Conservation (phyloP, 169 alveolate genomes). For the Plasmodium sp. region DNA sequence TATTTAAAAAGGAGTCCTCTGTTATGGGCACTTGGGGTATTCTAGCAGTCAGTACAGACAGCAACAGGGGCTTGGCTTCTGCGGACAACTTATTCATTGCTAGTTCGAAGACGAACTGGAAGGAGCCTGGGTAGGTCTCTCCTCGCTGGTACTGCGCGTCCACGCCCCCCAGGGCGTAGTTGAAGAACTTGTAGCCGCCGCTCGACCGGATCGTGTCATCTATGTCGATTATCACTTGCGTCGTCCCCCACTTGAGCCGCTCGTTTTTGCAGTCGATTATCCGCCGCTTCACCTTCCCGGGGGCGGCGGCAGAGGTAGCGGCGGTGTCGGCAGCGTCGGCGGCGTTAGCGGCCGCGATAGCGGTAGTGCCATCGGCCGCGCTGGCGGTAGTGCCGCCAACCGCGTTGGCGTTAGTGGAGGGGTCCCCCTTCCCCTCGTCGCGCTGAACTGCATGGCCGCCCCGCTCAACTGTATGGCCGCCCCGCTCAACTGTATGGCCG, state of each 20-base stretch:
- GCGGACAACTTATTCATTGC: constrained; percentile 82
- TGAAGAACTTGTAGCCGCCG: constrained; percentile 87
- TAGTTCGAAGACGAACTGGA: constrained; percentile 86
- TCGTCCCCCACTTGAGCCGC: constrained; percentile 16
- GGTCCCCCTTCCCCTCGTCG: background rate
- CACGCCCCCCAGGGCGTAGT: constrained; percentile 88
- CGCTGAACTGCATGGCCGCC: background rate
- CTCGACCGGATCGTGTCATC: constrained; percentile 90
- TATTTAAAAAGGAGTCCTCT: constrained; percentile 83
- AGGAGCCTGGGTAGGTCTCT: constrained; percentile 84
- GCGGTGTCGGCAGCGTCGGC: background rate
- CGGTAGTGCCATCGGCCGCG: background rate
- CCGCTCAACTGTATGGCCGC: background rate
- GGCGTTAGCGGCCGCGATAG: background rate
- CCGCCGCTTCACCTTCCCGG: constrained; percentile 26
- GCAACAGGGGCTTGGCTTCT: constrained; percentile 82
- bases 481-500: background rate
- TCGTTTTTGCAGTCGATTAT: constrained; percentile 74
- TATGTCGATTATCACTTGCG: constrained; percentile 86
- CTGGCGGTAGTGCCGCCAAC: background rate
- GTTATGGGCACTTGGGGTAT: constrained; percentile 91
- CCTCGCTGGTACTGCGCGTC: constrained; percentile 89
- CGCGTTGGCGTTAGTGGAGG: background rate
- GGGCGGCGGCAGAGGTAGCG: background rate
- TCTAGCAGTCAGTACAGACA: constrained; percentile 89